Evolutionary conservation across 768 basidiomycete species (phyloP).

Genomic region (Termitomyces eurrhizus): DNA sequence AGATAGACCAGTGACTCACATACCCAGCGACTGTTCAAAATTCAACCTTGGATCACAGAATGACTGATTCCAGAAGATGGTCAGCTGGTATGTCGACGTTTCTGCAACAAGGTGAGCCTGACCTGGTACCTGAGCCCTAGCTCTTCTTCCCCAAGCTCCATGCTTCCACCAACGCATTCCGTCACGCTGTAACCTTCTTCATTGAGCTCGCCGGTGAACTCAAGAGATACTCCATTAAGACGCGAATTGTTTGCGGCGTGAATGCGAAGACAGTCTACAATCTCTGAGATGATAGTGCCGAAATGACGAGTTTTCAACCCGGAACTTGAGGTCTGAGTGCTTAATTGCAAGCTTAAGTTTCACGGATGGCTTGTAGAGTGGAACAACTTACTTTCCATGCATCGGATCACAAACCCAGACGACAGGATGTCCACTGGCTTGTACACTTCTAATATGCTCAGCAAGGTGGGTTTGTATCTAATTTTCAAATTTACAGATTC

Average conservation of each 20-base stretch:
- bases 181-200: slow-evolving; percentile 94
- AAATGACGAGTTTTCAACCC: slow-evolving; percentile 92
- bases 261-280: slow-evolving; percentile 77
- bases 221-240: slow-evolving; percentile 81
- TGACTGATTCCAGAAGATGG: slow-evolving; percentile 38
- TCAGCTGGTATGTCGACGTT: neutral
- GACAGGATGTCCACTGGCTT: slow-evolving; percentile 78
- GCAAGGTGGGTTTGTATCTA: slow-evolving; percentile 78
- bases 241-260: slow-evolving; percentile 72
- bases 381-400: slow-evolving; percentile 89
- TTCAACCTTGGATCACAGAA: slow-evolving; percentile 95
- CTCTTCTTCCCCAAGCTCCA: slow-evolving; percentile 88
- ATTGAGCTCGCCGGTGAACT: slow-evolving; percentile 89
- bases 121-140: slow-evolving; percentile 90
- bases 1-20: slow-evolving; percentile 19
- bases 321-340: slow-evolving; percentile 75
- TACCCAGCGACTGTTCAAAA: slow-evolving; percentile 92
- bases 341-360: slow-evolving; percentile 23
- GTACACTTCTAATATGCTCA: slow-evolving; percentile 78
- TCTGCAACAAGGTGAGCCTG: slow-evolving; percentile 5
- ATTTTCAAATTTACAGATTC: neutral
- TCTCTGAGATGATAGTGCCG: slow-evolving; percentile 82
- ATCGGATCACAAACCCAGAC: slow-evolving; percentile 97
- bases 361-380: neutral
- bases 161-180: slow-evolving; percentile 94